Base-by-base conservation (phyloP, 1,284 basidiomycete genomes). In the Phellinidium pouzarii region DNA sequence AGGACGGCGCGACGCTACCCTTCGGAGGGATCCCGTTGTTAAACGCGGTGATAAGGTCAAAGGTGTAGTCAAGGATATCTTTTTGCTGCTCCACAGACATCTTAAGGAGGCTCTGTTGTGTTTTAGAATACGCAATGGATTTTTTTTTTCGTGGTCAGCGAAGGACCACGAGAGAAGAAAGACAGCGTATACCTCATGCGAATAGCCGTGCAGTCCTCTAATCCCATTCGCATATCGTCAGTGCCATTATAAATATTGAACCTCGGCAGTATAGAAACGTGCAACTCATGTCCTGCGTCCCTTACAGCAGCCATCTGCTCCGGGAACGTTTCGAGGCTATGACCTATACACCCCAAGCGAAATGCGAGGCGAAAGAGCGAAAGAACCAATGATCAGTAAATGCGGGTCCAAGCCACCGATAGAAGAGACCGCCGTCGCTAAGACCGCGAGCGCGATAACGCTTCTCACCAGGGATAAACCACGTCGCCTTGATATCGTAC, bases 1-100 rank as follows among this genome's bases (percentile, higher is more conserved):
- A 91, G 84, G 85, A 90, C 0, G 86, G 84, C 7, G 85, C 84
- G 31, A 88, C 83, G 52, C 73, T 72, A 12, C 82, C 80, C 62
- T 79, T 78, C 0, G 87, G 87, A 14, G 83, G 74, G 22, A 79
- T 69, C n/a, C 79, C 80, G 52, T 80, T 71, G 62, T 81, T 84
- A 64, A 91, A 89, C 4, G 77, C 70, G 3, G 85, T 87, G 48
- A 90, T 68, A 27, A 84, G 71, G 12, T 78, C 68, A 65, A 76
- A 77, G 0, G 86, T 89, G 60, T 84, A 72, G 52, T 87, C 78
- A 37, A 90, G 69, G 49, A 90, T 82, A 57, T 85, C 85, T 45
- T 75, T 75, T 62, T 90, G 87, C 61, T 91, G 87, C 57, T 84
- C 71, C 1, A 80, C 58, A 0, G 72, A 75, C 76, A 90, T 76